Evolutionary conservation across 805 yeast genomes (phyloP).

Genomic region (Phaffomyces opuntiae): DNA sequence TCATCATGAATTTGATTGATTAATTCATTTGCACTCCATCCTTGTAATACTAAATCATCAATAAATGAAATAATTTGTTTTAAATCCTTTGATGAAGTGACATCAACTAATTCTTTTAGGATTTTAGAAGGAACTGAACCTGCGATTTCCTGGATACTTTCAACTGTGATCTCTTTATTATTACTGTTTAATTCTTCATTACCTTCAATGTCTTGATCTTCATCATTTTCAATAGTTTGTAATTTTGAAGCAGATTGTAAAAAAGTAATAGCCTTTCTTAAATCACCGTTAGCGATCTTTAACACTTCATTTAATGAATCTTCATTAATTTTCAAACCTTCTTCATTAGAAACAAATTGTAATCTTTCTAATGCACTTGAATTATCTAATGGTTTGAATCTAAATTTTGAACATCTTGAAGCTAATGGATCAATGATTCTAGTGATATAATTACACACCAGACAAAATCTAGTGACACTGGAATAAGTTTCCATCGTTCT

Average conservation of each 20-base stretch:
- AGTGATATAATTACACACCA: slow-evolving; percentile 94
- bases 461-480: slow-evolving; percentile 83
- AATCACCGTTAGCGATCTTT: slow-evolving; percentile 78
- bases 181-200: slow-evolving; percentile 15
- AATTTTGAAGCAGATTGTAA: slow-evolving; percentile 77
- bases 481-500: slow-evolving; percentile 94
- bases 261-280: slow-evolving; percentile 86
- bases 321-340: slow-evolving; percentile 34
- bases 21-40: slow-evolving; percentile 76
- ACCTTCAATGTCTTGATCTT: slow-evolving; percentile 30
- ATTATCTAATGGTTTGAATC: slow-evolving; percentile 75
- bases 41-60: slow-evolving; percentile 50
- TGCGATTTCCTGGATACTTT: slow-evolving; percentile 59
- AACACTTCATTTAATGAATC: slow-evolving; percentile 58
- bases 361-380: slow-evolving; percentile 65
- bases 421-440: slow-evolving; percentile 95
- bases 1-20: slow-evolving; percentile 65
- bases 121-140: slow-evolving; percentile 58
- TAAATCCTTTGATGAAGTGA: slow-evolving; percentile 28
- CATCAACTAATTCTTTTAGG: slow-evolving; percentile 34
- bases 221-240: slow-evolving; percentile 26
- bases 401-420: slow-evolving; percentile 90
- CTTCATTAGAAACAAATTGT: slow-evolving; percentile 48
- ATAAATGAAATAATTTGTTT: slow-evolving; percentile 34
- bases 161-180: slow-evolving; percentile 30